Evolutionary conservation across 1,139 yeast species (phyloP), one percentile per base, ranked within the genome.

Genomic region (Geotrichum restrictum): DNA sequence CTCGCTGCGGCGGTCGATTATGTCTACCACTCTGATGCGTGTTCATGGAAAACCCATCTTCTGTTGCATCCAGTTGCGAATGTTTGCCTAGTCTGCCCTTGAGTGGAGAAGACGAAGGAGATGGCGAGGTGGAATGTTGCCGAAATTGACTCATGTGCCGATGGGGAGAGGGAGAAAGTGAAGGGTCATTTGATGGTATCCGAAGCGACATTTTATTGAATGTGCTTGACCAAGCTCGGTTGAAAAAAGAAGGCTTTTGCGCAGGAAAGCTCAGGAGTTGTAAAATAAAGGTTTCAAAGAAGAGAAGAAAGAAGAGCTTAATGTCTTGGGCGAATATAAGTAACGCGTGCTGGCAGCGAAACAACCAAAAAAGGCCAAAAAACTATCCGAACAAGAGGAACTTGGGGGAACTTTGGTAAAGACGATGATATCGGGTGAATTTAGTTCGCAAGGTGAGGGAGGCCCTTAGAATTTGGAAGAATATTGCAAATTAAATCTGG

Each of bases 101-200:
- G 13, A 47, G 43, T 14, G 51, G 54, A 8, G 54, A 42, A 29
- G 48, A 31, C 16, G 48, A 34, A 3, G 54, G 54, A 5, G 54
- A 51, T 11, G 54, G 54, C 11, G 51, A 41, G 19, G 48, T 29
- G 11, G 48, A 43, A 6, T 46, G 48, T 4, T 36, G 24, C 14
- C 54, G 49, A 16, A 47, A 43, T 33, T 51, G 51, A 14, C 48
- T 38, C 48, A 51, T 47, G 33, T 48, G 54, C 14, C 54, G 16
- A 36, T 51, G 54, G 5, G 54, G 54, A 13, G 54, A 51, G 32
- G 54, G 54, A 11, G 54, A 51, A 5, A 51, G 36, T 5, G 54
- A 51, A 13, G 48, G 54, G 41, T 51, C 54, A 33, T 42, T 51
- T 8, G 54, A 41, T 5, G 49, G 53, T 39, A 50, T 40, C 39